These are phyloP conservation scores for Rhodotorula sp. DNA, from an alignment of 1,284 basidiomycete genomes.

Conservation along the genomic window DNA sequence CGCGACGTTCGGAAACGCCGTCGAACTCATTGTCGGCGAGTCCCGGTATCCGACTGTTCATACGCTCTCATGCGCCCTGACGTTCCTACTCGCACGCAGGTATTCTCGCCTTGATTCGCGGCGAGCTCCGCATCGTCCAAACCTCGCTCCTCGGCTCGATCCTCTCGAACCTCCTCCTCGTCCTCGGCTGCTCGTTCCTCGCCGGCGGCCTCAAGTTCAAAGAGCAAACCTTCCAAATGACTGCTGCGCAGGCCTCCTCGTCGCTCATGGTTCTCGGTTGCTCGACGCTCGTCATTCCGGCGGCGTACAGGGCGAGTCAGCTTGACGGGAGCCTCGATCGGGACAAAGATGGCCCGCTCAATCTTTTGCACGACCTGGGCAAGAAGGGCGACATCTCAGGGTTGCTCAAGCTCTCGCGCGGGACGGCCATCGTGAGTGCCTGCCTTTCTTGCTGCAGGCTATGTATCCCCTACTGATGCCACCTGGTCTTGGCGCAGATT, in stretches of 20 bases:
- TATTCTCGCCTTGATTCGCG: conserved; percentile 64
- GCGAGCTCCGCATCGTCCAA: conserved; percentile 78
- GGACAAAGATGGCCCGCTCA: conserved; percentile 9
- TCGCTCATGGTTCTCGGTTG: conserved; percentile 35
- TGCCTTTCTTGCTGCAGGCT: background rate
- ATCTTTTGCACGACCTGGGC: conserved; percentile 9
- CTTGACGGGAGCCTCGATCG: conserved; percentile 24
- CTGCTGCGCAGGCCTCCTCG: conserved; percentile 79
- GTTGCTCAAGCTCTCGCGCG: conserved; percentile 74
- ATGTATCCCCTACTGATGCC: no score
- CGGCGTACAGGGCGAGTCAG: conserved; percentile 43
- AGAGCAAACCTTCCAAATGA: conserved; percentile 74
- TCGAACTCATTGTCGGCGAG: conserved; percentile 49
- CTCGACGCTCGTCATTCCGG: conserved; percentile 46
- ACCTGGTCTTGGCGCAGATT: conserved; percentile 48
- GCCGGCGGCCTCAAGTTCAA: conserved; percentile 62
- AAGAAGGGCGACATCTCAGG: conserved; percentile 51
- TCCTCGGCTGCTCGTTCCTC: conserved; percentile 78
- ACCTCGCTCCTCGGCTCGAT: conserved; percentile 60
- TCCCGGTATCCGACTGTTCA: background rate
- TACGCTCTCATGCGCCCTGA: background rate
- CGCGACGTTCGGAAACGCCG: conserved; percentile 56
- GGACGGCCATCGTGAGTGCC: conserved; percentile 66
- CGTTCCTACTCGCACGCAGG: background rate
- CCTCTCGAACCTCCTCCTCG: conserved; percentile 67